A percentile compares a stretch with the other conserved stretches of the same genome.
These are phyloP conservation scores for Tolypocladium tundrense DNA, from an alignment of 2,329 filamentous ascomycete species.

Conservation along the genomic window DNA sequence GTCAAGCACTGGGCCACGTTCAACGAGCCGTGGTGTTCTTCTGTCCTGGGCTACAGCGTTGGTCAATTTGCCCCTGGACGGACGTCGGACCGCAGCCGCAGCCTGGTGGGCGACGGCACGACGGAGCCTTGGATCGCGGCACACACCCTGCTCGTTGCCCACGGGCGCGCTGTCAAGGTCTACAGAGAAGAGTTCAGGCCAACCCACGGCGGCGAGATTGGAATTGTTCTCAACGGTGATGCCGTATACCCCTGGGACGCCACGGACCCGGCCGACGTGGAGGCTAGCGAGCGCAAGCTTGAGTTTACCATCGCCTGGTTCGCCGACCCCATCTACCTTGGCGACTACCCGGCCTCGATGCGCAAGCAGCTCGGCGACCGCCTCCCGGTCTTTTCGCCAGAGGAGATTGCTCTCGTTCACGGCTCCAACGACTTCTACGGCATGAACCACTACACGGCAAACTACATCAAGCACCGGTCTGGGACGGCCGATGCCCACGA, in stretches of 20 bases:
- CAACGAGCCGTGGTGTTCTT: neutral
- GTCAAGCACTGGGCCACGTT: neutral
- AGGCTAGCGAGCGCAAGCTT: neutral
- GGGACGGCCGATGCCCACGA: conserved; percentile 53
- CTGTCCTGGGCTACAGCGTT: neutral
- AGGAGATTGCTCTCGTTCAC: conserved; percentile 63
- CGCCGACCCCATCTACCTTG: conserved; percentile 39
- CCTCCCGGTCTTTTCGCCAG: conserved; percentile 62
- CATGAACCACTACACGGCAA: conserved; percentile 89
- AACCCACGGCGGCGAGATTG: neutral
- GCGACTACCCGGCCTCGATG: conserved; percentile 78
- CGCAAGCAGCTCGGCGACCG: conserved; percentile 67
- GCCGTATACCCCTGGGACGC: neutral
- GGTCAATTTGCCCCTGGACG: neutral
- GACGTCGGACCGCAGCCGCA: neutral
- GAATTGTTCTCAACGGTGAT: neutral
- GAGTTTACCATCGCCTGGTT: neutral
- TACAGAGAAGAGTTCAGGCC: neutral
- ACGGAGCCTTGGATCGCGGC: neutral
- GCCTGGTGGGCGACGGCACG: neutral
- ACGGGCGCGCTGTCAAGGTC: neutral
- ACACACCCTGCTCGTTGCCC: neutral
- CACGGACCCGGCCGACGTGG: neutral
- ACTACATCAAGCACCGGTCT: conserved; percentile 69
- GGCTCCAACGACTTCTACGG: conserved; percentile 92